Evolutionary conservation across 352 stramenopile species (phyloP), one percentile per base, ranked within the genome.

Genomic region (Globisporangium parvum): DNA sequence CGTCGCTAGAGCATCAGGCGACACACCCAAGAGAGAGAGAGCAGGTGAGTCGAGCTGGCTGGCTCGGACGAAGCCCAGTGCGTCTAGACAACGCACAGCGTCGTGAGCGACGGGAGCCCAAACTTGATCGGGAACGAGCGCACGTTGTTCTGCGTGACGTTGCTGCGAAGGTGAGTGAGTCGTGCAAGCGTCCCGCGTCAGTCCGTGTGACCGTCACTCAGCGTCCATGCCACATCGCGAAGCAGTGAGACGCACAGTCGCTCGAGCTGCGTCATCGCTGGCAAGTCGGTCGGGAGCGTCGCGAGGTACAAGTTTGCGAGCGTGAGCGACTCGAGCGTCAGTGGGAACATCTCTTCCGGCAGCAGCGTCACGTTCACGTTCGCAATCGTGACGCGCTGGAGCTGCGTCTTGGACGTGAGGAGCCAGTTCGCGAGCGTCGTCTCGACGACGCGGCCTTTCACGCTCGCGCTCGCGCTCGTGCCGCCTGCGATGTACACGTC

Each of bases 261-360:
- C 49, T 53, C 3, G 49, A 62, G 56, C 23, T 20, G 40, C 39
- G 21, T 51, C 48, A 57, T 50, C 9, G 23, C 23, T 1, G 50
- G 21, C 35, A 62, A 20, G 41, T 62, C 56, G 9, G 17, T 46
- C 10, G 56, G 56, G 11, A 62, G 26, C 11, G 37, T 47, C 31
- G 41, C 20, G 10, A 62, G 49, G 18, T 39, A 56, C 18, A 51
- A n/a, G 10, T 62, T 62, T 6, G 42, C 3, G 40, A 62, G 49
- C 41, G 47, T 62, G 28, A 62, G 50, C n/a, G 37, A 53, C 40
- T 33, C 23, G 21, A 62, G 44, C 17, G 56, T 41, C 35, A 31
- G 47, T 17, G 56, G 56, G 48, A 62, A 62, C 56, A 62, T 62
- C 33, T 56, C 28, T 31, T 56, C 48, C 31, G 49, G 44, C 9